Evolutionary conservation across 306 rosid species (phyloP).

Genomic region (Pyrus bretschneideri): DNA sequence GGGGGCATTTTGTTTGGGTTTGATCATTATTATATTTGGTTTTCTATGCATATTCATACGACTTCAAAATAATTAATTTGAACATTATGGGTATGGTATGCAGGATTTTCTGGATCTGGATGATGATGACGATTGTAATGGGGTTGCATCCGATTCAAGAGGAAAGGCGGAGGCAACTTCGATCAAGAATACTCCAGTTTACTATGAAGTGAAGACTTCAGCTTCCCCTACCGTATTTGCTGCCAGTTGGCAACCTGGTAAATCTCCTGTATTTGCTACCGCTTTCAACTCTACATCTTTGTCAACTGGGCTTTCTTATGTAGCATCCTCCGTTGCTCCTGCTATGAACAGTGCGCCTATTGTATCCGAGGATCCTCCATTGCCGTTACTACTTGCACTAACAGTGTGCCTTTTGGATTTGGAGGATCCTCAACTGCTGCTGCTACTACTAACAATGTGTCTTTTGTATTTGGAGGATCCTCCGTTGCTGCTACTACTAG

Average conservation of each 20-base stretch:
- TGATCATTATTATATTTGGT: neutral
- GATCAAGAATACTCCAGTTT: slow-evolving; percentile 20
- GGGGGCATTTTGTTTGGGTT: neutral
- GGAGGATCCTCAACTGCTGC: slow-evolving; percentile 18
- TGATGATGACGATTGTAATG: slow-evolving; percentile 31
- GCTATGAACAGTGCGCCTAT: slow-evolving; percentile 18
- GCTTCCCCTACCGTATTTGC: slow-evolving; percentile 37
- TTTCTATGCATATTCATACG: too few relatives aligned
- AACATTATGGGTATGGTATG: slow-evolving; percentile 4
- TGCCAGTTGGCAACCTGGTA: slow-evolving; percentile 50
- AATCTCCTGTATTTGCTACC: slow-evolving; percentile 40
- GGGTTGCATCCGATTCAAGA: neutral
- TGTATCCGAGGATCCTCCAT: slow-evolving; percentile 18
- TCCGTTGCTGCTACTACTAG: neutral
- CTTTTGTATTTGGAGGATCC: slow-evolving; percentile 25
- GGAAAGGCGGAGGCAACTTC: slow-evolving; percentile 10
- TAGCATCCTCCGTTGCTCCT: slow-evolving; percentile 9
- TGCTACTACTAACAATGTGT: neutral
- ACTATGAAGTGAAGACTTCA: too few relatives aligned
- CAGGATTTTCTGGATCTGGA: slow-evolving; percentile 75
- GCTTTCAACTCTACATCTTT: slow-evolving; percentile 25
- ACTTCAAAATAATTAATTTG: neutral
- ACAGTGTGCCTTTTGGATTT: slow-evolving; percentile 32
- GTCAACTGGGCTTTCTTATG: slow-evolving; percentile 23
- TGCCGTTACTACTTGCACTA: slow-evolving; percentile 26